A percentile compares a stretch with the other conserved stretches of the same genome.
phyloP scores from a whole-genome alignment of 176 grass and related monocot species.

The Eragrostis curvula region DNA sequence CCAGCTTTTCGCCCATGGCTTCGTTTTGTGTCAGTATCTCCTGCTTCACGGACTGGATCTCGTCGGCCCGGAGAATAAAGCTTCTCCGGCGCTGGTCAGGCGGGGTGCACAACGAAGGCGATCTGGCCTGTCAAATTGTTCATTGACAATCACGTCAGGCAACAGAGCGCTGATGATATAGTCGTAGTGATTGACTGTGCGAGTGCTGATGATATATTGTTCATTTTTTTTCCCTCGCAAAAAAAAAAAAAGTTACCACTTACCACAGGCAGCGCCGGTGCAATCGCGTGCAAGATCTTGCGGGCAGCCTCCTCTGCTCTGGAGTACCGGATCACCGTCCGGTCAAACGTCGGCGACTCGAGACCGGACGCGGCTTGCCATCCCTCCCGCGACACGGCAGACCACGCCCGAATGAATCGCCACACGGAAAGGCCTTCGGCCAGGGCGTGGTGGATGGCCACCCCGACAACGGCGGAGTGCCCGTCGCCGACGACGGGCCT shows the following conservation, averaged over 20 bases:
- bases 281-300: background rate
- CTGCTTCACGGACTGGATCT: too few relatives aligned
- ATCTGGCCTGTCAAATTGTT: background rate
- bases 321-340: slow-evolving; percentile 36
- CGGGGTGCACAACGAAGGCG: background rate
- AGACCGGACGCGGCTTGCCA: background rate
- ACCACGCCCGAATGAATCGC: slow-evolving; percentile 58
- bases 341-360: slow-evolving; percentile 32
- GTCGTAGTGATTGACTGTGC: background rate
- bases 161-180: background rate
- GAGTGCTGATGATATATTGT: too few relatives aligned
- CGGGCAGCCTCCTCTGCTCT: background rate
- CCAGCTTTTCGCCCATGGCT: background rate
- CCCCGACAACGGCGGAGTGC: slow-evolving; percentile 14
- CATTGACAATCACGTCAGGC: background rate
- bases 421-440: slow-evolving; percentile 60
- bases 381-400: background rate
- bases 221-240: too few relatives aligned
- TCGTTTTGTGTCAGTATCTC: background rate
- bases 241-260: too few relatives aligned
- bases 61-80: slow-evolving; percentile 1
- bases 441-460: slow-evolving; percentile 44
- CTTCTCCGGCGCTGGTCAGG: background rate
- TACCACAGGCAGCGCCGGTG: slow-evolving; percentile 40
- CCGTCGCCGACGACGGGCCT: background rate